Evolutionary conservation across 1,284 basidiomycete genomes (phyloP).

Genomic region (Trichosporon inkin): DNA sequence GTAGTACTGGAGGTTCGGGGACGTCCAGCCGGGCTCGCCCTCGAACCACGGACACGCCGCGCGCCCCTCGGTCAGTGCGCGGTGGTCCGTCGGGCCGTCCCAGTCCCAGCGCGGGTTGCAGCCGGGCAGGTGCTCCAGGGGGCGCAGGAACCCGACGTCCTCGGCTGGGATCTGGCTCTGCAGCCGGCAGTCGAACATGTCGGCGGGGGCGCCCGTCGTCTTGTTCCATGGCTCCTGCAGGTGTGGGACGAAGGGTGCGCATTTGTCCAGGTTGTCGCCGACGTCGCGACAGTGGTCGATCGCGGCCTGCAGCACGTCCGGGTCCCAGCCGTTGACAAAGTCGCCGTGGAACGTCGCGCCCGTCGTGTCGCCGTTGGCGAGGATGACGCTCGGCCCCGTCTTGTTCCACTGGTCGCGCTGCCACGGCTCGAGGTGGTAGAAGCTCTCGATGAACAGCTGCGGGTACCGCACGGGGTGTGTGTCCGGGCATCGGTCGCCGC

Average conservation of each 20-base stretch:
- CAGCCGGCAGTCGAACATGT: slow-evolving; percentile 2
- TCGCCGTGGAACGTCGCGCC: slow-evolving; percentile 43
- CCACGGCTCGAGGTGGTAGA: neutral
- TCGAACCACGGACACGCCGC: neutral
- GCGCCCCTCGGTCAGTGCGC: neutral
- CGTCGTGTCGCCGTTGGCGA: slow-evolving; percentile 40
- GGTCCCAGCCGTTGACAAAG: slow-evolving; percentile 34
- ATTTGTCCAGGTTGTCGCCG: slow-evolving; percentile 8
- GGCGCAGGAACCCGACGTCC: slow-evolving; percentile 24
- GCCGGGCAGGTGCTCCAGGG: slow-evolving; percentile 16
- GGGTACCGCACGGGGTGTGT: slow-evolving; percentile 18
- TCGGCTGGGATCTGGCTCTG: slow-evolving; percentile 1
- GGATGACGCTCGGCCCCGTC: slow-evolving; percentile 22
- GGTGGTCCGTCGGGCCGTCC: slow-evolving; percentile 9
- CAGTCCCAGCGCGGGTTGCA: slow-evolving; percentile 20
- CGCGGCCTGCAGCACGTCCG: slow-evolving; percentile 5
- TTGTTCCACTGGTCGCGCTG: slow-evolving; percentile 10
- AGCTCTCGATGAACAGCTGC: slow-evolving; percentile 10
- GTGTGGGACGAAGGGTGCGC: neutral
- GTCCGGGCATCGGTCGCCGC: slow-evolving; percentile 7
- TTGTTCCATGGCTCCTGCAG: slow-evolving; percentile 5
- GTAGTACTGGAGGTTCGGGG: neutral
- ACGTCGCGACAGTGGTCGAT: slow-evolving; percentile 9
- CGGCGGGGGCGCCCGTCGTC: neutral
- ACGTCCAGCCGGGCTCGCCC: neutral